phyloP scores from a whole-genome alignment of 106 monocot species.

The Gastrodia elata region DNA sequence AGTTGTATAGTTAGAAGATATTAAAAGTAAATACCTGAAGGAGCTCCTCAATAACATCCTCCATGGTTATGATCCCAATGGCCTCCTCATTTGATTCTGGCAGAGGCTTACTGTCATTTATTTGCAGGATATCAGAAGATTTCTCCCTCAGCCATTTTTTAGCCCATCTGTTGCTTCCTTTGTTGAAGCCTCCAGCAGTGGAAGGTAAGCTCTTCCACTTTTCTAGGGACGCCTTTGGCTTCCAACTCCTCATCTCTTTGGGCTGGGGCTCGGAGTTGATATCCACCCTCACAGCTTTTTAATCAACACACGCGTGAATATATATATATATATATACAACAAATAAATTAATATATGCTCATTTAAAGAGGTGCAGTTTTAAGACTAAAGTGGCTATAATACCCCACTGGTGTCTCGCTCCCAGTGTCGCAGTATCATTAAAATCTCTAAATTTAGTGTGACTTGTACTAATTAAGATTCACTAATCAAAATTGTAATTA shows the following conservation, averaged over 20 bases:
- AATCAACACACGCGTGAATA: too few relatives aligned
- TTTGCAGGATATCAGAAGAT: conserved; percentile 44
- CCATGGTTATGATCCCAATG: conserved; percentile 94
- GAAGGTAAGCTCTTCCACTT: conserved; percentile 61
- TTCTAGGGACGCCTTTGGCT: conserved; percentile 10
- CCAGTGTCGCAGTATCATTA: too few relatives aligned
- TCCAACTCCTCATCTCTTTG: conserved; percentile 24
- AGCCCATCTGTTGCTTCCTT: conserved; percentile 23
- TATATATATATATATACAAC: too few relatives aligned
- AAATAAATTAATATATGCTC: too few relatives aligned
- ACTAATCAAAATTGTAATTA: too few relatives aligned
- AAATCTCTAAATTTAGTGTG: too few relatives aligned
- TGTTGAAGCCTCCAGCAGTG: conserved; percentile 11
- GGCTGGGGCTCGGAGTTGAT: conserved; percentile 49
- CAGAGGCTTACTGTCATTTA: conserved; percentile 42
- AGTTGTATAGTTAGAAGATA: neutral
- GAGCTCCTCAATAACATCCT: conserved; percentile 96
- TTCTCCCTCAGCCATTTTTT: conserved; percentile 51
- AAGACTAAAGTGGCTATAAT: too few relatives aligned
- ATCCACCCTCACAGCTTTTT: conserved; percentile 33
- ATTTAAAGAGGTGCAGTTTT: too few relatives aligned
- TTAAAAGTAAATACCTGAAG: conserved; percentile 40
- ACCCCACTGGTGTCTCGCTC: too few relatives aligned
- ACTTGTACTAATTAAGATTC: too few relatives aligned
- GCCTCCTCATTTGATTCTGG: conserved; percentile 66